phyloP scores from a whole-genome alignment of 2,329 filamentous ascomycete species.

The Ceratocystis huliohia region DNA sequence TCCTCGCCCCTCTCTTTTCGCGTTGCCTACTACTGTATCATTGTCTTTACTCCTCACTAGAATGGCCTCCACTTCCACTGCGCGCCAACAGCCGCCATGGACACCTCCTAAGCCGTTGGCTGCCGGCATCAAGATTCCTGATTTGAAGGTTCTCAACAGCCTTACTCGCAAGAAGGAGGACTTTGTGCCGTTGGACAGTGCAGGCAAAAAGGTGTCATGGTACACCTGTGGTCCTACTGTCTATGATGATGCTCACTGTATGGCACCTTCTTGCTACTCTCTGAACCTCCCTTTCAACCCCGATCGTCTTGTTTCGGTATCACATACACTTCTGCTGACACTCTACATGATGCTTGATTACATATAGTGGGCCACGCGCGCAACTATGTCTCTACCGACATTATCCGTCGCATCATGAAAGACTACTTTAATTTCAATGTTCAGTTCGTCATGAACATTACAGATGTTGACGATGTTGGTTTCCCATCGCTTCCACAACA shows the following conservation, averaged over 20 bases:
- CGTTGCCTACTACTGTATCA: background rate
- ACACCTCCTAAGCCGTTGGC: conserved; percentile 13
- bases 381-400: conserved; percentile 85
- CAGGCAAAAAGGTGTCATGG: conserved; percentile 21
- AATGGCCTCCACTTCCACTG: conserved; percentile 18
- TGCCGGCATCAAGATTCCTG: conserved; percentile 16
- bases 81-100: conserved; percentile 21
- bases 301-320: conserved; percentile 6
- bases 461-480: conserved; percentile 58
- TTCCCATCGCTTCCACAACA: background rate
- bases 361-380: conserved; percentile 56
- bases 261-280: background rate
- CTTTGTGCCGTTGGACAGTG: conserved; percentile 21
- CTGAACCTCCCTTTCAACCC: background rate
- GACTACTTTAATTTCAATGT: conserved; percentile 77
- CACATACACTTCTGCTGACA: background rate
- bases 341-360: background rate
- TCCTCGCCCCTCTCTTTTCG: background rate
- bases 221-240: conserved; percentile 83
- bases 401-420: conserved; percentile 67
- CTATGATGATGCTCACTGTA: conserved; percentile 61
- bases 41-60: background rate
- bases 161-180: conserved; percentile 21
- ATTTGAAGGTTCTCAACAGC: conserved; percentile 20
- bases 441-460: conserved; percentile 87